Conservation (phyloP, 2,329 filamentous ascomycete genomes). For the Aspergillus texensis region DNA sequence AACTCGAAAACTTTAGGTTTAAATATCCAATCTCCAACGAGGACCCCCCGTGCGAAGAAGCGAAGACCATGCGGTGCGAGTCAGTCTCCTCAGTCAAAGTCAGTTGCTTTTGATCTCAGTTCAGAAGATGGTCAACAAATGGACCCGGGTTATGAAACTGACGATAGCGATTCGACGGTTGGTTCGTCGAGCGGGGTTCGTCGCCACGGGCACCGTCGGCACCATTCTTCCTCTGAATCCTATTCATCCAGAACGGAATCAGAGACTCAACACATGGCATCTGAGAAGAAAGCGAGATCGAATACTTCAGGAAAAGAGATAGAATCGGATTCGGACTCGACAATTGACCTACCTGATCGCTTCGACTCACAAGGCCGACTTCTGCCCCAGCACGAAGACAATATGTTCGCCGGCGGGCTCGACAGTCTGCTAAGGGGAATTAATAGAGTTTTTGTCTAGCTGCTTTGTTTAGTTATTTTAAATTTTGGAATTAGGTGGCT, state of each 20-base stretch:
- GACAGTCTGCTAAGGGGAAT: conserved; percentile 40
- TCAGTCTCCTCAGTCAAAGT: conserved; percentile 34
- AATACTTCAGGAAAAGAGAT: conserved; percentile 9
- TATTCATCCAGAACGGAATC: conserved; percentile 16
- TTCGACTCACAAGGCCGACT: conserved; percentile 47
- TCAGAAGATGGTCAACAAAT: conserved; percentile 13
- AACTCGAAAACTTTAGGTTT: conserved; percentile 23
- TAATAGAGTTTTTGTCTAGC: conserved; percentile 22
- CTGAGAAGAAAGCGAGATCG: neutral
- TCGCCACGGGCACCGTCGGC: conserved; percentile 25
- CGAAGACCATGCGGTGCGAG: conserved; percentile 24
- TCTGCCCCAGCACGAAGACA: conserved; percentile 35
- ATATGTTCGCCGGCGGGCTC: conserved; percentile 38
- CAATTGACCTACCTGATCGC: conserved; percentile 47
- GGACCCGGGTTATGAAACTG: conserved; percentile 45
- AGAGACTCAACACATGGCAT: neutral
- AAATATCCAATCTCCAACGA: conserved; percentile 17
- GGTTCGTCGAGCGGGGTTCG: conserved; percentile 22
- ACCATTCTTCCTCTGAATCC: conserved; percentile 28
- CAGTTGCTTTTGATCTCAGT: conserved; percentile 36
- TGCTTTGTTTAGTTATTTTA: neutral
- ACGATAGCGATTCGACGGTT: conserved; percentile 45
- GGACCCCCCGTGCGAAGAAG: conserved; percentile 11
- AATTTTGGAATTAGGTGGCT: neutral
- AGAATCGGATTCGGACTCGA: conserved; percentile 45